phyloP scores from a whole-genome alignment of 1,284 basidiomycete species.

The Tylopilus sp. region DNA sequence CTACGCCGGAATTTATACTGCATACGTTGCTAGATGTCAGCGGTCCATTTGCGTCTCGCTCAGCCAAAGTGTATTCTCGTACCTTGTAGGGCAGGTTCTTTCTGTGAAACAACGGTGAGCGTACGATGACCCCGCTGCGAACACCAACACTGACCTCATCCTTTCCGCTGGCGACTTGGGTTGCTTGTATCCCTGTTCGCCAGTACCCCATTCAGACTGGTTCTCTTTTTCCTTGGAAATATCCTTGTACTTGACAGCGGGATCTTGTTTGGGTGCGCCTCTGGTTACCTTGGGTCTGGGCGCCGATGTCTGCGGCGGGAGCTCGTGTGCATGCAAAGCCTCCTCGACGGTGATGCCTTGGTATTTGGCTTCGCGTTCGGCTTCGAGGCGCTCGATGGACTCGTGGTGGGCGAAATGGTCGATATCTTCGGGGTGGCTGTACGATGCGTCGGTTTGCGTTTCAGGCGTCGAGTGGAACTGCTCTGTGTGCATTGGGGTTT shows the following conservation, averaged over 20 bases:
- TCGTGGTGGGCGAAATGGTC: constrained; percentile 89
- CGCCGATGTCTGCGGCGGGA: constrained; percentile 11
- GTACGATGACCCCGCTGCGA: background rate
- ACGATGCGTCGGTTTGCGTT: constrained; percentile 93
- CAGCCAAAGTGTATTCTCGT: constrained; percentile 20
- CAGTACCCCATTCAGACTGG: constrained; percentile 67
- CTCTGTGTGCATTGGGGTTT: constrained; percentile 46
- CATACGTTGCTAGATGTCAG: constrained; percentile 51
- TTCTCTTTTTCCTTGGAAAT: constrained; percentile 46
- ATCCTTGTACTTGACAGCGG: constrained; percentile 53
- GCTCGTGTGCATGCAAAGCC: constrained; percentile 48
- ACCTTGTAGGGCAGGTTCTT: constrained; percentile 86
- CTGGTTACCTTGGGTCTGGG: constrained; percentile 52
- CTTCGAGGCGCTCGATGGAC: constrained; percentile 81
- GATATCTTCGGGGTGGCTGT: constrained; percentile 87
- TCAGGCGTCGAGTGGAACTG: constrained; percentile 93
- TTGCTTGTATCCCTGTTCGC: constrained; percentile 68
- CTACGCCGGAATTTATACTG: constrained; percentile 84
- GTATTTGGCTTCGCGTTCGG: constrained; percentile 73
- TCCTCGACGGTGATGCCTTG: constrained; percentile 77
- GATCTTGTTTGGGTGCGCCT: constrained; percentile 57
- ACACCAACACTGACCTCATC: constrained; percentile 48
- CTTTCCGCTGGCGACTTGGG: constrained; percentile 65
- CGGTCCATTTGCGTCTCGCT: constrained; percentile 29
- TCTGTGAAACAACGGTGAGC: constrained; percentile 33